These are phyloP conservation scores for Syzygium syzygioides DNA, from an alignment of 441 rosid species.

Conservation along the genomic window DNA sequence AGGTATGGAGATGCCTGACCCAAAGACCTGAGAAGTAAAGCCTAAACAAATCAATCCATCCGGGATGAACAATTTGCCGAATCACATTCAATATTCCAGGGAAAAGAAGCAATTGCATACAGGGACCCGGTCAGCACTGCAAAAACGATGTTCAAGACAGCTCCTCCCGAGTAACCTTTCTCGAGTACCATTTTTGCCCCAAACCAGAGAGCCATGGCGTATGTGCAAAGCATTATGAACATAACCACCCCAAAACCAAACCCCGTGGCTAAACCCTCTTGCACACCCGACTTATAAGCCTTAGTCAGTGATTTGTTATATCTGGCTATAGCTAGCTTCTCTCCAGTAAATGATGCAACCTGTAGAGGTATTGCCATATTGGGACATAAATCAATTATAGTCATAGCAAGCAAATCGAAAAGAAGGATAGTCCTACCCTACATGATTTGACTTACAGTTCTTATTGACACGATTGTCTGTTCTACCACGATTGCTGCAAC, in stretches of 20 bases:
- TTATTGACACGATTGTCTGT: constrained; percentile 70
- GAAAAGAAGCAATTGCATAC: constrained; percentile 27
- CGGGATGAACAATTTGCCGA: not conserved
- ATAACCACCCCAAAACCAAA: constrained; percentile 48
- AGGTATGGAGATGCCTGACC: constrained; percentile 71
- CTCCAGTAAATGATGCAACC: constrained; percentile 83
- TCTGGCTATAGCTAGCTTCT: constrained; percentile 53
- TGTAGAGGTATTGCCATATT: constrained; percentile 10
- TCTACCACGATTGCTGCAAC: constrained; percentile 69
- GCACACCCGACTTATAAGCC: constrained; percentile 44
- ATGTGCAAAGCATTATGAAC: constrained; percentile 33
- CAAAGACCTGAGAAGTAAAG: constrained; percentile 38
- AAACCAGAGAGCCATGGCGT: constrained; percentile 56
- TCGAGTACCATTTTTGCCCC: constrained; percentile 52
- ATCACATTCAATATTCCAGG: not conserved
- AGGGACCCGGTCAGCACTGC: constrained; percentile 62
- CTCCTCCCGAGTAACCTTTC: constrained; percentile 67
- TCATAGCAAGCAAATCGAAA: not conserved
- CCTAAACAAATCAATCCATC: not conserved
- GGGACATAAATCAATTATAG: not conserved
- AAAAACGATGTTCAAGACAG: constrained; percentile 48
- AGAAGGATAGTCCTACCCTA: not conserved
- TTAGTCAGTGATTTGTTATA: constrained; percentile 50
- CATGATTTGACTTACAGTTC: constrained; percentile 38
- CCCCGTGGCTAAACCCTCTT: constrained; percentile 65